Evolutionary conservation across 1,284 basidiomycete genomes (phyloP), one percentile per base, ranked within the genome.

Genomic region (Cryptococcus hybrid): DNA sequence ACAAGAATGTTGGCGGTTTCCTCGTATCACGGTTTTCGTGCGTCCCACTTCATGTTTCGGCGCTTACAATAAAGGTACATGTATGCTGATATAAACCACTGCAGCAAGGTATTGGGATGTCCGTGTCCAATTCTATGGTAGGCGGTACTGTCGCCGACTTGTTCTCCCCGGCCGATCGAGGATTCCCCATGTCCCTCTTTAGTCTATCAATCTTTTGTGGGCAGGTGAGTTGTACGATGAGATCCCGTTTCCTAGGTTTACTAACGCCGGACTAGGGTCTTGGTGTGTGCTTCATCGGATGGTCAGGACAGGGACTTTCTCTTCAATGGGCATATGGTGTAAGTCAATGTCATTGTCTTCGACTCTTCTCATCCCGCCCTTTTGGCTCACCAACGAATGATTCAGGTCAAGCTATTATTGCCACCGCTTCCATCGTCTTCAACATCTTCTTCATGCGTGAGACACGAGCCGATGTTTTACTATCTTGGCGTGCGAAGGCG

Each of bases 401-500:
- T 36, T 1, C 44, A 65, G 59, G 52, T 58, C 70, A 71, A 66
- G 73, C 58, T 1, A 58, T 76, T 13, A 51, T 61, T 5, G 63
- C 66, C 3, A 68, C 49, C 6, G 15, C 67, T 3, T 67, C 69
- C 7, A 69, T 70, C 44, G 38, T 67, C 5, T 54, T 73, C 47
- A 73, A 70, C 56, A 47, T 63, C 6, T 44, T 77, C 15, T 60
- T 79, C 35, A 68, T 81, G 12, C 60, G 65, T 13, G 77, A 79
- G 52, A 76, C 77, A 39, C 64, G 78, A 24, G 74, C 75, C 2
- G 78, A 81, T 37, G 80, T 80, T n/a, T 66, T 82, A 18, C 76
- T 82, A n/a, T 64, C 69, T 0, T 60, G 75, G 7, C 66, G 77
- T 11, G 79, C 79, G 3, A 62, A 60, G 30, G 52, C 56, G 11